phyloP scores from a whole-genome alignment of 257 asterid species.

The Voacanga thouarsii region DNA sequence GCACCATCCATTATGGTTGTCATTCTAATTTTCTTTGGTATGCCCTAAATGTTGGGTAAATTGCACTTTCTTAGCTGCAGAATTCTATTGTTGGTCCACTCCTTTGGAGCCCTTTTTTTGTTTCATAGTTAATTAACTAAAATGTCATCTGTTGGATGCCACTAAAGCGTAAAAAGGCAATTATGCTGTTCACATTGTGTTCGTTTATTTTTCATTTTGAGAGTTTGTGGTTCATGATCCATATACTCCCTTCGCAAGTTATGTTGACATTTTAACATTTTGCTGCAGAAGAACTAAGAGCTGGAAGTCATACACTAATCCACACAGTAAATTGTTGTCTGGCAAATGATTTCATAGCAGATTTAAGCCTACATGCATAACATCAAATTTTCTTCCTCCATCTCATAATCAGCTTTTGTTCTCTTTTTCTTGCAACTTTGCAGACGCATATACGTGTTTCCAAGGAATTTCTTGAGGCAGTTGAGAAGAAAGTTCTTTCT shows the following conservation, averaged over 20 bases:
- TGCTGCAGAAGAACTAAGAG: neutral
- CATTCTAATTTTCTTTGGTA: neutral
- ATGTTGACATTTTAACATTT: neutral
- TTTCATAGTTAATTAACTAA: neutral
- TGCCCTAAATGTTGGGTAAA: neutral
- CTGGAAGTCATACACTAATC: neutral
- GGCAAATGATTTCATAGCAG: neutral
- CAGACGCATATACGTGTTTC: constrained; percentile 69
- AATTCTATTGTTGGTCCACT: neutral
- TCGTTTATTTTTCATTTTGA: neutral
- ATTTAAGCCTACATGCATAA: neutral
- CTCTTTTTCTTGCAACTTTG: constrained; percentile 7
- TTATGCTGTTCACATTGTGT: neutral
- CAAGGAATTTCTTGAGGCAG: constrained; percentile 80
- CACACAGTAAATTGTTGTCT: neutral
- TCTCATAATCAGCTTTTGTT: neutral
- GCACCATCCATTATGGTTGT: neutral
- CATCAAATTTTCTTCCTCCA: neutral
- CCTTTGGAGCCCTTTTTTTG: neutral
- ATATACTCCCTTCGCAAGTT: neutral
- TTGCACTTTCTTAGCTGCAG: neutral
- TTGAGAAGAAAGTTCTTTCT: constrained; percentile 62
- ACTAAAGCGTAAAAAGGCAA: neutral
- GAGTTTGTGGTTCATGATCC: neutral
- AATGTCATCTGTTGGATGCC: neutral